A percentile compares a stretch with the other conserved stretches of the same genome.
Evolutionary conservation across 2,329 filamentous ascomycete genomes (phyloP).

Genomic region (Lasiodiplodia sp.): DNA sequence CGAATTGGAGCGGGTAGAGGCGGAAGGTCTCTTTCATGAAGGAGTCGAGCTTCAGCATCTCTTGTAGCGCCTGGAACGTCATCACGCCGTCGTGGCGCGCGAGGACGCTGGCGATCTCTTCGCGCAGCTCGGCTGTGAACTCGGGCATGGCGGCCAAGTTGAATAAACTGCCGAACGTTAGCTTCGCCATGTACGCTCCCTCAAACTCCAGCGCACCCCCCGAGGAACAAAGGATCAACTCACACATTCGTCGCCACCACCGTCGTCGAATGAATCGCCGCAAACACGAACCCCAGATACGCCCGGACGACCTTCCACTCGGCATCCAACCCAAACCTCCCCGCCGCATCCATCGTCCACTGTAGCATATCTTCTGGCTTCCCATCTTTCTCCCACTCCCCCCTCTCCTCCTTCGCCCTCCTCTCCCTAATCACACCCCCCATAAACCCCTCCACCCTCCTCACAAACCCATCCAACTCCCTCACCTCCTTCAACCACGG

Average conservation of each 20-base stretch:
- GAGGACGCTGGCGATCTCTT: constrained; percentile 51
- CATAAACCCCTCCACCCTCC: constrained; percentile 38
- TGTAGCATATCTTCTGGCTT: constrained; percentile 45
- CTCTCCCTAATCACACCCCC: not conserved
- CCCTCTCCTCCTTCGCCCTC: constrained; percentile 25
- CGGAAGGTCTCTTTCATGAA: constrained; percentile 47
- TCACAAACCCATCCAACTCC: not conserved
- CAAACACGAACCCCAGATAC: constrained; percentile 41
- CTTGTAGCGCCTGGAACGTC: constrained; percentile 40
- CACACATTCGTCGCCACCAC: constrained; percentile 38
- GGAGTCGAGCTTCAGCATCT: constrained; percentile 46
- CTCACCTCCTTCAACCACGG: not conserved
- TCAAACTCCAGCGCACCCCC: too few species aligned
- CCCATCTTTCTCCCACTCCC: constrained; percentile 35
- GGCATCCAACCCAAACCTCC: constrained; percentile 31
- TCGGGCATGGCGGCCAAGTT: constrained; percentile 44
- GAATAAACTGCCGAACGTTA: constrained; percentile 36
- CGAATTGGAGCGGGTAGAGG: constrained; percentile 37
- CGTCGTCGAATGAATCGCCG: constrained; percentile 43
- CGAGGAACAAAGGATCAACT: too few species aligned
- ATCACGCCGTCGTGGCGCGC: constrained; percentile 43
- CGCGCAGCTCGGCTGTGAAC: constrained; percentile 51
- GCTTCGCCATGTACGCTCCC: too few species aligned
- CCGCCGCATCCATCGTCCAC: constrained; percentile 43
- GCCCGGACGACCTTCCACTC: constrained; percentile 30